Percentiles rank a stretch among this genome's conserved stretches.
These are phyloP conservation scores for Scenedesmus sp. DNA, from an alignment of 163 green algal genomes.

Conservation along the genomic window DNA sequence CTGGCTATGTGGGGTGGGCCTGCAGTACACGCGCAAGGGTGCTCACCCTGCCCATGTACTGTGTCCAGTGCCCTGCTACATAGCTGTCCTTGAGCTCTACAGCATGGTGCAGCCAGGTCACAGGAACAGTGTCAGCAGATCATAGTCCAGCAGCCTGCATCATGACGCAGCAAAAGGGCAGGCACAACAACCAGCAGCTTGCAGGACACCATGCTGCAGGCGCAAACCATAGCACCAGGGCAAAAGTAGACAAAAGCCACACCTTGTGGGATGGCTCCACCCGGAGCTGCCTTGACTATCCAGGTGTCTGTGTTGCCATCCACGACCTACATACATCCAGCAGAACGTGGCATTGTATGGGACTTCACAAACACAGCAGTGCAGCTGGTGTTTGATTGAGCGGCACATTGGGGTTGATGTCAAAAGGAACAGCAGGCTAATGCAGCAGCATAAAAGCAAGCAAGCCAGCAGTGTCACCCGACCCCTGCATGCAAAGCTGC, in stretches of 20 bases:
- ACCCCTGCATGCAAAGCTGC: no score
- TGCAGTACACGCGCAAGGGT: not conserved
- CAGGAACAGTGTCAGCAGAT: not conserved
- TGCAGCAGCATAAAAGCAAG: not conserved
- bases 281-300: conserved; percentile 29
- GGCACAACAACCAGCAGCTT: not conserved
- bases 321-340: not conserved
- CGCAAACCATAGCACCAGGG: no score
- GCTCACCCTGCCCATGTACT: conserved; percentile 41
- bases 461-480: no score
- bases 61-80: conserved; percentile 44
- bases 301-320: conserved; percentile 61
- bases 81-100: conserved; percentile 34
- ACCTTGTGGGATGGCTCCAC: conserved; percentile 13
- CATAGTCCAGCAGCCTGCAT: no score
- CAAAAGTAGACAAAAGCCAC: not conserved
- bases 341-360: not conserved
- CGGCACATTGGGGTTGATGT: no score
- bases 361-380: not conserved
- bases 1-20: not conserved
- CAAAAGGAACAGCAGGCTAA: no score
- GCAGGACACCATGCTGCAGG: not conserved
- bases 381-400: not conserved
- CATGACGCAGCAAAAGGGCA: no score
- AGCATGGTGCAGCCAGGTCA: not conserved